Base-by-base conservation (phyloP, 345 rosid genomes). In the Psidium friedrichsthalianum region DNA sequence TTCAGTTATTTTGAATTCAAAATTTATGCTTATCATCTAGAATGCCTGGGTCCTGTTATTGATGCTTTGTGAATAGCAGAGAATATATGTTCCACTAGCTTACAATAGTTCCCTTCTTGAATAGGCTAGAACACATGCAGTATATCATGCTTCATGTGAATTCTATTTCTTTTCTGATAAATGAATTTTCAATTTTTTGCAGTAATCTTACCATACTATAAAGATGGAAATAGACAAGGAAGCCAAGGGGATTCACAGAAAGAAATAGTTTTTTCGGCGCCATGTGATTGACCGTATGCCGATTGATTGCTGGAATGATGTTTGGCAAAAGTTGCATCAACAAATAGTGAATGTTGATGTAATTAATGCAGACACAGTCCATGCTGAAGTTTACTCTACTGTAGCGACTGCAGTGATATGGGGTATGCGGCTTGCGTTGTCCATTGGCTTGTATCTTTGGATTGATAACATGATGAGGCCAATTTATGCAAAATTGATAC, bases 251-350 rank as follows among this genome's bases (percentile, higher is more conserved):
- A 91, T 85, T 81, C 90, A 10, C 87, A 90, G 83, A 92, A 91
- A 86, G 99, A 94, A 86, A 92, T 95, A 81, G 59, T 96, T 82
- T 96, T n/a, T 90, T 61, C 92, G 94, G 86, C 97, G 99, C 82
- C 98, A 96, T 90, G 90, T 93, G 87, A 96, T 95, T 84, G 96
- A 95, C 36, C 93, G 93, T 74, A 95, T 96, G 99, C 99, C 99
- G 18, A 93, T 96, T 88, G 98, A 96, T 92, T 90, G 96, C 88
- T 95, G 99, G 98, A 95, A 94, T 90, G 98, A 94, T 89, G 97
- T 96, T 69, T 95, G 99, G 99, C 61, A 91, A 84, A 96, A 96
- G 91, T 88, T 96, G 91, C 99, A 96, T 88, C 94, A 94, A 82
- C 99, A 96, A 86, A 91, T 95, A 84, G 95, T 93, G 81, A 94